A percentile compares a stretch with the other conserved stretches of the same genome.
These are phyloP conservation scores for Amanita pseudoporphyria DNA, from an alignment of 768 basidiomycete species.

Conservation along the genomic window DNA sequence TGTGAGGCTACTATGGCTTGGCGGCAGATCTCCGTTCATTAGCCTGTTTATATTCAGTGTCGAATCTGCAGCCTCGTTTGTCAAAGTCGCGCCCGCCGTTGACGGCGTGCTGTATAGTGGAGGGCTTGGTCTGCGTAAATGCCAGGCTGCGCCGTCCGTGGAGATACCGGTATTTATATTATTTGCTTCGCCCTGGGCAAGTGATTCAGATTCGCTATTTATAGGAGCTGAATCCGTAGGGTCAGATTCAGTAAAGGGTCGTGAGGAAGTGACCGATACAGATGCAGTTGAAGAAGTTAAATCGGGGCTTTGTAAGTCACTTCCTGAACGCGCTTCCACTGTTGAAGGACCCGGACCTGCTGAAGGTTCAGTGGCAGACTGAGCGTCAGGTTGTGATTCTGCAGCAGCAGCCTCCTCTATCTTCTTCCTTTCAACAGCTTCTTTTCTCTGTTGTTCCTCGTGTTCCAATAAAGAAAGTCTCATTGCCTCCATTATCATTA, in stretches of 20 bases:
- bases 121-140: constrained; percentile 24
- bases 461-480: constrained; percentile 89
- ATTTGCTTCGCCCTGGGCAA: neutral
- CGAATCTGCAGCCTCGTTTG: neutral
- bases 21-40: neutral
- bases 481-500: constrained; percentile 99
- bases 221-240: neutral
- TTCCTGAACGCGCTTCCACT: constrained; percentile 18
- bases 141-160: constrained; percentile 17
- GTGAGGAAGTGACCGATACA: constrained; percentile 17
- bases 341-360: constrained; percentile 25
- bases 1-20: neutral
- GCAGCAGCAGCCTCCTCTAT: constrained; percentile 31
- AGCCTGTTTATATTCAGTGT: neutral
- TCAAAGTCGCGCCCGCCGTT: constrained; percentile 34
- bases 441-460: constrained; percentile 82
- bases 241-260: constrained; percentile 21
- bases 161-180: constrained; percentile 1
- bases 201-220: constrained; percentile 1
- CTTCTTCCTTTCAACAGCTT: constrained; percentile 60
- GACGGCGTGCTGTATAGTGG: constrained; percentile 37
- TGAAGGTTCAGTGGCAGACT: constrained; percentile 14
- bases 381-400: constrained; percentile 16
- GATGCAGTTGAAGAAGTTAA: constrained; percentile 20
- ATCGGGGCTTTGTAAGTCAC: constrained; percentile 13